Base-by-base conservation (phyloP, 148 eudicot species). In the Rhododendron griersonianum region DNA sequence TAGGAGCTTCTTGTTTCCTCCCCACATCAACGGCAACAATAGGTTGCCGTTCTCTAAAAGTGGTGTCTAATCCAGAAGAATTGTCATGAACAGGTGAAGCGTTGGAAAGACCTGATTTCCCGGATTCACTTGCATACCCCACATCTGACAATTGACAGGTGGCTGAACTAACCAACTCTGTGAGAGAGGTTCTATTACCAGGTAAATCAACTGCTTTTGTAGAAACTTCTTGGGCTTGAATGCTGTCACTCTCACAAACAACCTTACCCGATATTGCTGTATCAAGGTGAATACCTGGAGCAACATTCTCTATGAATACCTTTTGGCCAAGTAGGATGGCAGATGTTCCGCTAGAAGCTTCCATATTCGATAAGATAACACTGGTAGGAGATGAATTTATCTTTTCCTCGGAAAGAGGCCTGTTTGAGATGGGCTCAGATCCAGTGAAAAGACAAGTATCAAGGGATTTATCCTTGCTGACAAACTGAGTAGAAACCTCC, bases 1-100 rank as follows among this genome's bases (percentile, higher is more conserved):
- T 57, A 61, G 85, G 87, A 39, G 23, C 59, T 41, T 41, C 79
- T 30, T 57, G 83, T 81, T 87, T 73, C 57, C 30, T 86, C 28
- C 81, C 82, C 16, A 55, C 35, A 35, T 84, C 83, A 74, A 63
- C 78, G 51, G 33, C 37, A 55, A 25, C 51, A 63, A 39, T 39
- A 51, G 89, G 81, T 53, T 85, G 83, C 77, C 75, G 87, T 48
- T 53, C 73, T 53, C 48, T 84, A n/a, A 84, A 83, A 73, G 88
- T 71, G 44, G 86, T 81, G 74, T 83, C 87, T 61, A 82, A 63
- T 19, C 85, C 79, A 86, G 84, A 78, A 50, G 85, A 83, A 53
- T 63, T 82, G 21, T 78, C 74, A 78, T 65, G 80, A 51, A 83
- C 88, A 59, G 89, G 48, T 71, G 85, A 88, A 87, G 81, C 39